Evolutionary conservation across 2,329 filamentous ascomycete species (phyloP).

Genomic region (Fusarium poae): DNA sequence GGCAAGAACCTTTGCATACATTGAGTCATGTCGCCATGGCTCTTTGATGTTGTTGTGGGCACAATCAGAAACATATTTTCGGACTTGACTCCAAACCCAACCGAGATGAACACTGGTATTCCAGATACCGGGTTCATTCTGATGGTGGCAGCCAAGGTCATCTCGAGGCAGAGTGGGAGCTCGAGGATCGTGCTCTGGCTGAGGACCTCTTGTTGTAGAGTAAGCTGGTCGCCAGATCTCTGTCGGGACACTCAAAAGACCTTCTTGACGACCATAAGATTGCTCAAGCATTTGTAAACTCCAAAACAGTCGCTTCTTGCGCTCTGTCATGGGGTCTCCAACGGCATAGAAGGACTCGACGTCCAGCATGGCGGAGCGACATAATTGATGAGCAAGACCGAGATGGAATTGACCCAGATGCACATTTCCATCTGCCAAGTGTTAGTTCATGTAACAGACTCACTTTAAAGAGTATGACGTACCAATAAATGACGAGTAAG

Average conservation of each 20-base stretch:
- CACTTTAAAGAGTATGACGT: conserved; percentile 28
- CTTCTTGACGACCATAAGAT: conserved; percentile 62
- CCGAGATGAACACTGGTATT: conserved; percentile 63
- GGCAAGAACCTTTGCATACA: conserved; percentile 63
- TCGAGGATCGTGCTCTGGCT: conserved; percentile 49
- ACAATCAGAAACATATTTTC: conserved; percentile 63
- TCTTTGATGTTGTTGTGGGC: conserved; percentile 62
- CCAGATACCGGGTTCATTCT: conserved; percentile 63
- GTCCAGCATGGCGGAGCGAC: conserved; percentile 64
- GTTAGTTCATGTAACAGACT: conserved; percentile 8
- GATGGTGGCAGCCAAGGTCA: conserved; percentile 57
- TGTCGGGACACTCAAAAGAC: conserved; percentile 57
- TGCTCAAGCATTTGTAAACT: conserved; percentile 65
- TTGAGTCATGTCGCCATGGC: conserved; percentile 65
- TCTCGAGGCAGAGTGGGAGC: conserved; percentile 60
- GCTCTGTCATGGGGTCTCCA: conserved; percentile 55
- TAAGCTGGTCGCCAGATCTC: conserved; percentile 58
- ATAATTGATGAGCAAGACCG: conserved; percentile 63
- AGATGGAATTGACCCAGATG: conserved; percentile 65
- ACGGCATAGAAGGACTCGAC: conserved; percentile 55
- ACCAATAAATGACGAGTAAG: conserved; percentile 65
- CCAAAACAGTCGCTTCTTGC: conserved; percentile 65
- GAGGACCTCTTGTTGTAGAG: conserved; percentile 42
- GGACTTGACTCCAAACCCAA: conserved; percentile 64
- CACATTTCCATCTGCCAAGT: conserved; percentile 59